These are phyloP conservation scores for Phytophthora pisi DNA, from an alignment of 352 stramenopile genomes.

Conservation along the genomic window DNA sequence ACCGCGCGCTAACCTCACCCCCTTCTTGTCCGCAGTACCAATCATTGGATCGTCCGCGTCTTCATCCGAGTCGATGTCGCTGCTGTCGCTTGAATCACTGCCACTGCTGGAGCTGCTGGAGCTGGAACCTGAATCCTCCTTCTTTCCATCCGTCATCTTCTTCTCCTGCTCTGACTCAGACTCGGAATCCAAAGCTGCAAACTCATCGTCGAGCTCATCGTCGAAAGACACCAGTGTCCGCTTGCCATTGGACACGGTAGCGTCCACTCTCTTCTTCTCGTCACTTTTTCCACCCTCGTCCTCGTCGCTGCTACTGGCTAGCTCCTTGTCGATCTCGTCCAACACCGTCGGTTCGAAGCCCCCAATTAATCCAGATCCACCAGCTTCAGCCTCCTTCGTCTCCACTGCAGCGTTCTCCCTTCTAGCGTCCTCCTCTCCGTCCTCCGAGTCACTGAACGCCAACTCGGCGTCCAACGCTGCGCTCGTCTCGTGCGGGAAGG, in stretches of 20 bases:
- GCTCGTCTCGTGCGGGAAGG: slow-evolving; percentile 28
- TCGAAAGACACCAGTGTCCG: slow-evolving; percentile 34
- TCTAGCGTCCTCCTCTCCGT: not conserved
- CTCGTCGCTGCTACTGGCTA: not conserved
- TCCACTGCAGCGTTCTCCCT: not conserved
- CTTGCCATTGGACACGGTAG: not conserved
- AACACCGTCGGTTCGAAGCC: slow-evolving; percentile 12
- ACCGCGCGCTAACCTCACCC: no score
- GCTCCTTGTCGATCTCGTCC: not conserved
- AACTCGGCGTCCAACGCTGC: slow-evolving; percentile 46
- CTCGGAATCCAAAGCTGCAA: slow-evolving; percentile 39
- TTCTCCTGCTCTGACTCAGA: slow-evolving; percentile 24
- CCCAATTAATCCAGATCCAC: not conserved
- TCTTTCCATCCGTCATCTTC: not conserved
- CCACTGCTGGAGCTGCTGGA: slow-evolving; percentile 42
- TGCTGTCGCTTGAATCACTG: slow-evolving; percentile 39
- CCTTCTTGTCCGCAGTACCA: not conserved
- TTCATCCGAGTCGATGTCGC: slow-evolving; percentile 31
- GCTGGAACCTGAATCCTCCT: slow-evolving; percentile 21
- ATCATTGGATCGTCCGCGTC: slow-evolving; percentile 11
- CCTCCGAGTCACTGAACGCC: slow-evolving; percentile 39
- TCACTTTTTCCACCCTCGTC: not conserved
- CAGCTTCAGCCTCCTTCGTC: not conserved
- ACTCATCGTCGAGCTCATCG: slow-evolving; percentile 45
- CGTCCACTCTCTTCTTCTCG: not conserved